Base-by-base conservation (phyloP, 495 filamentous ascomycete species). In the Hypoxylon rickii region DNA sequence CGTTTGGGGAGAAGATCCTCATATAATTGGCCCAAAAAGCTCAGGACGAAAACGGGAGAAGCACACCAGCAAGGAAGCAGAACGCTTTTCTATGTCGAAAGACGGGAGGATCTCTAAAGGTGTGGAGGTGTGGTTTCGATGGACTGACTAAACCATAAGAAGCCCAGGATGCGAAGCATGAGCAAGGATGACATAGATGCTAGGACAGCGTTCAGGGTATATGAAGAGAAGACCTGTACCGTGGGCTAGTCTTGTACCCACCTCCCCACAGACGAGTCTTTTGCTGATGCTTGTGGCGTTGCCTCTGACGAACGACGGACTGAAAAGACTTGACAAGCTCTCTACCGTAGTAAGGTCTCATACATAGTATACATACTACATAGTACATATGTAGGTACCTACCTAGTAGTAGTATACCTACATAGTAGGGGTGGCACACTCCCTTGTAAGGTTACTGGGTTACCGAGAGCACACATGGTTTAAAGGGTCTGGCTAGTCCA, bases 121-220 rank as follows among this genome's bases (percentile, higher is more conserved):
- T 64, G 62, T 64, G 61, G 67, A 63, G 59, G 54, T 47, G 47
- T 36, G 55, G 52, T 62, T 67, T 65, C 60, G 65, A 71, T 58
- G 59, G 50, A 61, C 46, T 59, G 43, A 58, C 66, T 68, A 69
- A 58, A 59, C 62, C 66, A 51, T 46, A 68, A 66, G 45, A 51
- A 69, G 64, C 47, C 59, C 60, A 53, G 51, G 57, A 69, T 65
- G 66, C 55, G 66, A 67, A 54, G 50, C 54, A 56, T 52, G 55
- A 45, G 52, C 61, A 55, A 55, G 61, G 61, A 64, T 64, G 42
- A 44, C 51, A 53, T 64, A 55, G 55, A 47, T 50, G 33, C 44
- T 50, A 60, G 44, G 58, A 55, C 55, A 55, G 22, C 44, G 44
- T 50, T 33, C 45, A 55, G 55, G 49, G 45, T 50, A 31, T 47